phyloP scores from a whole-genome alignment of 805 yeast genomes.

The Alloascoidea africana region DNA sequence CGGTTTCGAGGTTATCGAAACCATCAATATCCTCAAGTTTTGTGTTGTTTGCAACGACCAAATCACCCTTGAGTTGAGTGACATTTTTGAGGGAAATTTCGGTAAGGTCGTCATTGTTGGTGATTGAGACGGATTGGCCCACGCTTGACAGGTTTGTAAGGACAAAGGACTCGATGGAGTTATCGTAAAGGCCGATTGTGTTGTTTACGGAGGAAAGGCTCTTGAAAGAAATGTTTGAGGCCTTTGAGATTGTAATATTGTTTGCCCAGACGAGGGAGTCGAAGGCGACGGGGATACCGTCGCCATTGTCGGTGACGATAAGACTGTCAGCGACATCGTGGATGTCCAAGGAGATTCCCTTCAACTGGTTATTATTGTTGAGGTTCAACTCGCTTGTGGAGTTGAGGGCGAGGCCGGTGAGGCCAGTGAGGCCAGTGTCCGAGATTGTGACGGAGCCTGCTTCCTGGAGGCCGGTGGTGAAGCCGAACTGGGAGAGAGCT shows the following conservation, averaged over 20 bases:
- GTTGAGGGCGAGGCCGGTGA: slow-evolving; percentile 21
- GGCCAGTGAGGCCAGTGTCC: slow-evolving; percentile 23
- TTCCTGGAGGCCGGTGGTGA: slow-evolving; percentile 53
- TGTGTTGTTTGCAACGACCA: slow-evolving; percentile 77
- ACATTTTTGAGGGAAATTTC: slow-evolving; percentile 55
- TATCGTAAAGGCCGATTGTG: slow-evolving; percentile 68
- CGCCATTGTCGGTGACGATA: background rate
- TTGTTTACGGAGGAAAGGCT: slow-evolving; percentile 62
- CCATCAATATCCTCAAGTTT: slow-evolving; percentile 49
- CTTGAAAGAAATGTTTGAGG: slow-evolving; percentile 55
- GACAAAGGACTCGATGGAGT: slow-evolving; percentile 33
- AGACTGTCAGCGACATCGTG: background rate
- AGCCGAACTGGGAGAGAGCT: slow-evolving; percentile 56
- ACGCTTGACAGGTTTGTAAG: slow-evolving; percentile 22
- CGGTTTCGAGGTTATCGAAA: slow-evolving; percentile 55
- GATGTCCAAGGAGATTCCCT: slow-evolving; percentile 4
- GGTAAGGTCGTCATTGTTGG: slow-evolving; percentile 59
- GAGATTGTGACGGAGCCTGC: slow-evolving; percentile 47
- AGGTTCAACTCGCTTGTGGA: slow-evolving; percentile 32
- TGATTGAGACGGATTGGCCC: slow-evolving; percentile 72
- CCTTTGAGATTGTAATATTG: slow-evolving; percentile 75
- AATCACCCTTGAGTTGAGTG: slow-evolving; percentile 81
- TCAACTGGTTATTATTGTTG: slow-evolving; percentile 79
- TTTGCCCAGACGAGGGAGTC: slow-evolving; percentile 65
- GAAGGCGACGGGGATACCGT: slow-evolving; percentile 11